Percentiles rank a stretch among this genome's conserved stretches.
phyloP scores from a whole-genome alignment of 2,329 filamentous ascomycete genomes.

The Basipetospora chlamydospora region DNA sequence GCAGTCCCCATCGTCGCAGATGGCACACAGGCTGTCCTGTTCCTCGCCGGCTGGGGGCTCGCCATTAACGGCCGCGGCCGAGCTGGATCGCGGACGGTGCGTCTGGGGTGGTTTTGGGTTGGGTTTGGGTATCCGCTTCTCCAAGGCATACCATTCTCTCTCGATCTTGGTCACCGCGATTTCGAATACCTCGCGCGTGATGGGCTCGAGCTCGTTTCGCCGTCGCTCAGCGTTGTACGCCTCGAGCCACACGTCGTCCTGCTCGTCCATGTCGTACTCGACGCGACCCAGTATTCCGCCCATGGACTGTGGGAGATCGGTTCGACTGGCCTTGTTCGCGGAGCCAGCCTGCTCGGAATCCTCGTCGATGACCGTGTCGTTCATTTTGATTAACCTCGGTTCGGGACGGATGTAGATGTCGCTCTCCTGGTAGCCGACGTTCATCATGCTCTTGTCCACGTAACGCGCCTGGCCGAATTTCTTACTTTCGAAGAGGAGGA shows the following conservation, averaged over 20 bases:
- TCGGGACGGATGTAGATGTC: slow-evolving; percentile 75
- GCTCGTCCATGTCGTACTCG: slow-evolving; percentile 99
- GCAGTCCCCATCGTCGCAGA: slow-evolving; percentile 98
- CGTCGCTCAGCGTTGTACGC: slow-evolving; percentile 66
- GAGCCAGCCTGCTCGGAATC: slow-evolving; percentile 32
- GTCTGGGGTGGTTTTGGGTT: slow-evolving; percentile 94
- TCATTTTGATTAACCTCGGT: slow-evolving; percentile 51
- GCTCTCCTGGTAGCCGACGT: slow-evolving; percentile 89
- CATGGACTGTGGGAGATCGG: slow-evolving; percentile 1
- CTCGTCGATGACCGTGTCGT: slow-evolving; percentile 44
- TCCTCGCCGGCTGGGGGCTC: slow-evolving; percentile 76
- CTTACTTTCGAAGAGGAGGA: slow-evolving; percentile 70
- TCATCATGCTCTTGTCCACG: slow-evolving; percentile 92
- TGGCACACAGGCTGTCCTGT: slow-evolving; percentile 91
- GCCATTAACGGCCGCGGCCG: slow-evolving; percentile 87
- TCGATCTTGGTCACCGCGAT: slow-evolving; percentile 98
- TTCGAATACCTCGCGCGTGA: slow-evolving; percentile 89
- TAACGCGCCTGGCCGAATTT: slow-evolving; percentile 76
- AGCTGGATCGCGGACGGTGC: slow-evolving; percentile 81
- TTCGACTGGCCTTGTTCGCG: slow-evolving; percentile 12
- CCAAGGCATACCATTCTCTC: slow-evolving; percentile 92
- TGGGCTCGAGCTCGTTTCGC: slow-evolving; percentile 58
- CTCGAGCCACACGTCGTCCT: slow-evolving; percentile 93
- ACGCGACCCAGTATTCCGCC: slow-evolving; percentile 54
- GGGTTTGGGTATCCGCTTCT: slow-evolving; percentile 92